phyloP scores from a whole-genome alignment of 345 rosid genomes.

The Lenwebbia sp. region DNA sequence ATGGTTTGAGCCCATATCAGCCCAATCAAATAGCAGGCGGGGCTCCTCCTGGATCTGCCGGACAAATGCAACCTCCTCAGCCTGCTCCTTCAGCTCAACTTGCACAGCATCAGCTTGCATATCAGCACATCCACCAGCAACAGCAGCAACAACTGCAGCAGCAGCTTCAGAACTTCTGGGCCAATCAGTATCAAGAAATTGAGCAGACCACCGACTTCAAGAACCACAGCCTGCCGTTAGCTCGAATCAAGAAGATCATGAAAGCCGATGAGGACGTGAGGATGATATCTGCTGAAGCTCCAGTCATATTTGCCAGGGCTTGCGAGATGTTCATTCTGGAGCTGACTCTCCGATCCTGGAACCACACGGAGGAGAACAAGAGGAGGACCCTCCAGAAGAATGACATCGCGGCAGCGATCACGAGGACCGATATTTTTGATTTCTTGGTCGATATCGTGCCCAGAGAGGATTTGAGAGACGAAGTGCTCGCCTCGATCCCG shows the following conservation, averaged over 20 bases:
- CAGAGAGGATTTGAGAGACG: conserved; percentile 26
- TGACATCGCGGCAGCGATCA: conserved; percentile 26
- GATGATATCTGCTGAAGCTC: conserved; percentile 35
- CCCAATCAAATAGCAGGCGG: conserved; percentile 12
- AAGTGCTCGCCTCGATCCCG: conserved; percentile 11
- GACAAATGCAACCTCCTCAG: conserved; percentile 6
- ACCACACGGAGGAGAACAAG: conserved; percentile 33
- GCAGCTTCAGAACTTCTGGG: conserved; percentile 26
- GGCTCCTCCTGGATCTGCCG: conserved; percentile 2
- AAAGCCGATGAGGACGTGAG: conserved; percentile 33
- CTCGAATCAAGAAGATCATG: conserved; percentile 33
- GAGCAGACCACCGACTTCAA: conserved; percentile 23
- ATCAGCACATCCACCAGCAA: conserved; percentile 29
- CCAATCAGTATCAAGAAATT: conserved; percentile 21
- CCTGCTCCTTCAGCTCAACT: not conserved
- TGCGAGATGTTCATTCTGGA: conserved; percentile 34
- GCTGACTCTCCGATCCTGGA: conserved; percentile 28
- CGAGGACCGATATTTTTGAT: conserved; percentile 27
- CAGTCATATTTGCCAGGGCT: conserved; percentile 26
- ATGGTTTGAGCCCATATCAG: conserved; percentile 16
- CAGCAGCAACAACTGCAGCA: conserved; percentile 30
- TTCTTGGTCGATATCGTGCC: conserved; percentile 30
- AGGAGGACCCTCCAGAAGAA: conserved; percentile 32
- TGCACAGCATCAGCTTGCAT: conserved; percentile 26
- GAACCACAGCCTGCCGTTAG: conserved; percentile 30